Percentiles rank a stretch among this genome's conserved stretches.
Evolutionary conservation across 305 asterid species (phyloP).

Genomic region (Solanum hybrid): DNA sequence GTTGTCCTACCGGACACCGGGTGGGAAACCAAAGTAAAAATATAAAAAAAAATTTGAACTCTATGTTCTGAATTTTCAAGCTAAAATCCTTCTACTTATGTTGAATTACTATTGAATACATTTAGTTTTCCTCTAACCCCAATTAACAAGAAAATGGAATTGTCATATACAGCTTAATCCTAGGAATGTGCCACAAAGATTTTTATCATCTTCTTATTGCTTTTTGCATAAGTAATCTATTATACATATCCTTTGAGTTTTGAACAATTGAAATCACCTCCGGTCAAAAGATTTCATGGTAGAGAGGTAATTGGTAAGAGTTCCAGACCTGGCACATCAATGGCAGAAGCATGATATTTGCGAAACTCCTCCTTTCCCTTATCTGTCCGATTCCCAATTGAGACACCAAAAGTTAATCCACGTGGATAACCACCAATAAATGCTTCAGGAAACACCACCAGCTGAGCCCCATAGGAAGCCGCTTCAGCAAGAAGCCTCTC

Average conservation of each 20-base stretch:
- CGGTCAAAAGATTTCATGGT: neutral
- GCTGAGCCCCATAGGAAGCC: constrained; percentile 77
- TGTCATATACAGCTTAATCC: neutral
- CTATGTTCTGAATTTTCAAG: neutral
- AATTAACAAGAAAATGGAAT: neutral
- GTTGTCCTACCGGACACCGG: no score
- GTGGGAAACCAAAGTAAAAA: no score
- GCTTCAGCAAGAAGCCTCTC: constrained; percentile 92
- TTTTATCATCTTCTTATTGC: neutral
- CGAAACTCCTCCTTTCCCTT: constrained; percentile 92
- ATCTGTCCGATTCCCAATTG: constrained; percentile 75
- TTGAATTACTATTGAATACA: neutral
- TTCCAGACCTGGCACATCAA: constrained; percentile 82
- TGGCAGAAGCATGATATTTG: constrained; percentile 80
- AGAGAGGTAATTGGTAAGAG: neutral
- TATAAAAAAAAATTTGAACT: no score
- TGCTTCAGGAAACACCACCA: constrained; percentile 95
- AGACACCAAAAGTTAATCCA: constrained; percentile 77
- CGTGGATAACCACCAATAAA: constrained; percentile 97
- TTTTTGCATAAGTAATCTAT: neutral
- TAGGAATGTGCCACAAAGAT: neutral
- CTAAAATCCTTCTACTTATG: neutral
- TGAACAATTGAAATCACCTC: neutral
- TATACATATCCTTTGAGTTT: neutral
- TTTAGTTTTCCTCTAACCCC: neutral